A percentile compares a stretch with the other conserved stretches of the same genome.
Evolutionary conservation across 257 asterid species (phyloP).

Genomic region (Cordia subcordata): DNA sequence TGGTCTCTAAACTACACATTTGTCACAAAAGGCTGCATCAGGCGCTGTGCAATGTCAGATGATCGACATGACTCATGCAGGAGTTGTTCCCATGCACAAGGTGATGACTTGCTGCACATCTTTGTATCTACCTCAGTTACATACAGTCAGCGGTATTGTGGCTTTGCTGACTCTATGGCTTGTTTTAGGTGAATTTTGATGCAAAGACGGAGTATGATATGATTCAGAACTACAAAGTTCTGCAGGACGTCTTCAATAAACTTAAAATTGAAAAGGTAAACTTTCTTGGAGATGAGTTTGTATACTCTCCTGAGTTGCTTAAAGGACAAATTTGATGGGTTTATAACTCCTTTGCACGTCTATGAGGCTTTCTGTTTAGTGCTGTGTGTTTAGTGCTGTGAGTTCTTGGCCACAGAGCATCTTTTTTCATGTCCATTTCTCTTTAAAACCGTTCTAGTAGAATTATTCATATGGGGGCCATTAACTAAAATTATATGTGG

Average conservation of each 20-base stretch:
- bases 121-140: slow-evolving; percentile 1
- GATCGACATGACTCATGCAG: slow-evolving; percentile 89
- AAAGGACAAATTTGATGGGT: no score
- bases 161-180: slow-evolving; percentile 19
- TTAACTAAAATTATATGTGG: no score
- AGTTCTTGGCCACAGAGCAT: no score
- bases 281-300: not conserved
- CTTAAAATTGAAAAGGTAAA: slow-evolving; percentile 81
- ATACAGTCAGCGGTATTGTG: not conserved
- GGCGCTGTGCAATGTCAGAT: slow-evolving; percentile 97
- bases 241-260: slow-evolving; percentile 89
- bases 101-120: slow-evolving; percentile 21
- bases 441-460: no score
- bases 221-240: slow-evolving; percentile 95
- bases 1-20: not conserved
- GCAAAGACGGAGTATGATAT: slow-evolving; percentile 92
- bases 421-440: no score
- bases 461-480: no score
- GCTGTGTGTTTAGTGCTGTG: no score
- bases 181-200: slow-evolving; percentile 75
- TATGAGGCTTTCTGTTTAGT: no score
- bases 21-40: slow-evolving; percentile 62
- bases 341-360: no score
- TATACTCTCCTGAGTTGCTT: not conserved
- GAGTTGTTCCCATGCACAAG: slow-evolving; percentile 96